Percentiles rank a stretch among this genome's conserved stretches.
Conservation (phyloP, 129 eudicot genomes). For the Sambucus nigra region DNA sequence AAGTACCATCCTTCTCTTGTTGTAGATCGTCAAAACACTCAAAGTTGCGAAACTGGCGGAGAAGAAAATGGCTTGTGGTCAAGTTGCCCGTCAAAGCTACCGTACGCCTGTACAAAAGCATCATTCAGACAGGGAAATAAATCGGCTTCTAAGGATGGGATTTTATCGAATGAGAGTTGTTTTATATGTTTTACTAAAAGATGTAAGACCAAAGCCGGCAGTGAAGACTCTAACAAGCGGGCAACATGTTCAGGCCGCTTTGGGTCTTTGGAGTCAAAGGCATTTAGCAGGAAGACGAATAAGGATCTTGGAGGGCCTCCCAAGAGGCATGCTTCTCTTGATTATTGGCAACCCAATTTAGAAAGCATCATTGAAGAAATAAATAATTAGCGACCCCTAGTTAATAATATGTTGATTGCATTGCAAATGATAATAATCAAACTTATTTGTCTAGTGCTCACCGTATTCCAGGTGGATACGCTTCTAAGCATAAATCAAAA, state of each 20-base stretch:
- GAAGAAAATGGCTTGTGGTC: constrained; percentile 6
- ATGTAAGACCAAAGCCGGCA: constrained; percentile 17
- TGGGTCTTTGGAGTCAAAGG: constrained; percentile 9
- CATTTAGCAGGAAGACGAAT: constrained; percentile 3
- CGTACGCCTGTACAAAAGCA: not conserved
- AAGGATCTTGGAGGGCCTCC: constrained; percentile 21
- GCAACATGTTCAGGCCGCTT: not conserved
- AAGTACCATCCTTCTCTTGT: constrained; percentile 17
- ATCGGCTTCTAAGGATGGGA: not conserved
- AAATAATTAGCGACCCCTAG: too few relatives aligned
- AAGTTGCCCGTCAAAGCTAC: constrained; percentile 23
- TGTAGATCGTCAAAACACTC: constrained; percentile 2
- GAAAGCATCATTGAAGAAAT: constrained; percentile 48
- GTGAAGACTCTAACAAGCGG: constrained; percentile 10
- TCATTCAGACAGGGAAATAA: constrained; percentile 14
- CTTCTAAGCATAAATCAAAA: too few relatives aligned
- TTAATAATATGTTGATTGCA: too few relatives aligned
- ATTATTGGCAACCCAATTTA: constrained; percentile 55
- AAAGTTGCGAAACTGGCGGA: constrained; percentile 1
- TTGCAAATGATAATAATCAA: not conserved
- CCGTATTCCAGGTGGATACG: too few relatives aligned
- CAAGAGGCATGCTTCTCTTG: constrained; percentile 25
- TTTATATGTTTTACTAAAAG: constrained; percentile 22
- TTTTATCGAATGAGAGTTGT: constrained; percentile 8
- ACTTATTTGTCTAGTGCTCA: too few relatives aligned